Conservation (phyloP, 805 yeast genomes). For the Diddensiella santjacobensis region DNA sequence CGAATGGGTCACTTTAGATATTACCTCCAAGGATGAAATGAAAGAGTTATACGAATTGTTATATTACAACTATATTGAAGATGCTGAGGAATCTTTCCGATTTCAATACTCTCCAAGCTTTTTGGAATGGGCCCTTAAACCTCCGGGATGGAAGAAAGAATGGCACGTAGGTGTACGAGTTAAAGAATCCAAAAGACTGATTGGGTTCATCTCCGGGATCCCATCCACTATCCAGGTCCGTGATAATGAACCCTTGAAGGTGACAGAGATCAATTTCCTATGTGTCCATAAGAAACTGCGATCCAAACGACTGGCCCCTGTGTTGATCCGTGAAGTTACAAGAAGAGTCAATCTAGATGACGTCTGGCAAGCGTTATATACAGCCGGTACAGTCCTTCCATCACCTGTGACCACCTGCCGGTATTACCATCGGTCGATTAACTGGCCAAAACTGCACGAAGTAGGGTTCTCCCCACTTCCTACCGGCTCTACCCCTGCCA, state of each 20-base stretch:
- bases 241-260: constrained; percentile 41
- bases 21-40: constrained; percentile 51
- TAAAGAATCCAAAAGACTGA: constrained; percentile 65
- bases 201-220: constrained; percentile 89
- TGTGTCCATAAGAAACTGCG: constrained; percentile 93
- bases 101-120: constrained; percentile 83
- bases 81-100: constrained; percentile 84
- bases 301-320: constrained; percentile 91
- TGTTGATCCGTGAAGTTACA: constrained; percentile 88
- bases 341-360: constrained; percentile 79
- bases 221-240: constrained; percentile 69
- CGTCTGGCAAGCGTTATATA: constrained; percentile 94
- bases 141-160: constrained; percentile 86
- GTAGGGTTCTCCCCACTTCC: constrained; percentile 89
- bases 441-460: constrained; percentile 85
- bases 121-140: constrained; percentile 86
- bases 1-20: constrained; percentile 83
- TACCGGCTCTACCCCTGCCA: constrained; percentile 57
- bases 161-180: constrained; percentile 96
- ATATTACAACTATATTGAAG: constrained; percentile 92
- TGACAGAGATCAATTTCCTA: constrained; percentile 85
- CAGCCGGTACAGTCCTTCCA: constrained; percentile 89
- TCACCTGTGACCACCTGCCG: constrained; percentile 87
- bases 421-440: constrained; percentile 88
- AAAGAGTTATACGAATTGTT: constrained; percentile 76